These are phyloP conservation scores for Daedaleopsis nitida DNA, from an alignment of 768 basidiomycete species.

Conservation along the genomic window DNA sequence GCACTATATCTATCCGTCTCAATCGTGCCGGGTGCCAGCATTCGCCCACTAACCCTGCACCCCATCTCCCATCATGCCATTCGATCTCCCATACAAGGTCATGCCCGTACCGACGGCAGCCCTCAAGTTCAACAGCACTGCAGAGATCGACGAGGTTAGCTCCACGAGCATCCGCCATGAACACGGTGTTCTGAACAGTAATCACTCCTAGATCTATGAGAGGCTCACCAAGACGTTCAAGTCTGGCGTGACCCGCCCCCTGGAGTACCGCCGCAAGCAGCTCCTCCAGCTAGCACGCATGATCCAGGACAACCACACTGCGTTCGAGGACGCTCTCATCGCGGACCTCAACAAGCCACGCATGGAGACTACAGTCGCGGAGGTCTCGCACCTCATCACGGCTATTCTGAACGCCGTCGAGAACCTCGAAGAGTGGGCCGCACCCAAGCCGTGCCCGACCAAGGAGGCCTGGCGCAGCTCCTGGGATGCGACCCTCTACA, in stretches of 20 bases:
- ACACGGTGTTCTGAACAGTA: neutral
- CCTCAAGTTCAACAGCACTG: slow-evolving; percentile 3
- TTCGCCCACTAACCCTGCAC: neutral
- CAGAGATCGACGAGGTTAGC: slow-evolving; percentile 10
- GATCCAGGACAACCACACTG: slow-evolving; percentile 61
- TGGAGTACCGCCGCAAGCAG: slow-evolving; percentile 66
- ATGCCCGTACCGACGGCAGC: slow-evolving; percentile 1
- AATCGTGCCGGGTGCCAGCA: neutral
- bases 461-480: slow-evolving; percentile 46
- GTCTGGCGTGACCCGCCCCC: slow-evolving; percentile 48
- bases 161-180: neutral
- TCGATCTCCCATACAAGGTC: neutral
- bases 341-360: slow-evolving; percentile 30
- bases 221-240: slow-evolving; percentile 49
- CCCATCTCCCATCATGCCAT: neutral
- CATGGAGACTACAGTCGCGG: slow-evolving; percentile 32
- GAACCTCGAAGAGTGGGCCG: slow-evolving; percentile 60
- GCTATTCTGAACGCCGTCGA: slow-evolving; percentile 45
- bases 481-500: slow-evolving; percentile 57
- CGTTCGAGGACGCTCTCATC: slow-evolving; percentile 47
- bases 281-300: slow-evolving; percentile 62
- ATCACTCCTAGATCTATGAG: slow-evolving; percentile 34
- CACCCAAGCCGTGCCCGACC: slow-evolving; percentile 41
- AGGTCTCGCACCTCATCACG: slow-evolving; percentile 47
- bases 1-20: neutral